Evolutionary conservation across 192 early-diverging fungal species (phyloP), one percentile per base, ranked within the genome.

Genomic region (Gigaspora rosea): DNA sequence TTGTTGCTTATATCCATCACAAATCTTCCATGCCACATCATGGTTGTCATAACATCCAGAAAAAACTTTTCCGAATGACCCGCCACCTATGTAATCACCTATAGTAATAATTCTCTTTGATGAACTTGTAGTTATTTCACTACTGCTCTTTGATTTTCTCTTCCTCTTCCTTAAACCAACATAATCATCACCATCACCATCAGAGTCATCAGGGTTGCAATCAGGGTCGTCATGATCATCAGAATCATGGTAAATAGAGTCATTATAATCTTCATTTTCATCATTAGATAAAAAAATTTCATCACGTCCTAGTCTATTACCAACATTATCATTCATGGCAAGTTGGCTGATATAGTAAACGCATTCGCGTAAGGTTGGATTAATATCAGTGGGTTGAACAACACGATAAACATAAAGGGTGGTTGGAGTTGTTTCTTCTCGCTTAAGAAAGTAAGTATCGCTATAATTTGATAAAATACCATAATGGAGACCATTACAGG

Each of bases 401-500:
- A 66, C 33, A 36, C 64, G 35, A 22, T 46, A 16, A 66, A 66
- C 64, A 66, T 66, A 66, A 12, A 66, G n/a, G 35, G 33, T 66
- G 15, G 64, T 66, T 66, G 64, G 20, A 13, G 13, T 48, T 66
- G 33, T n/a, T 66, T 66, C 64, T 36, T 13, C 36, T 48, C 8
- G 64, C 46, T 66, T 66, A 33, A 36, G 64, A 66, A 66, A 66
- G 46, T 66, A 66, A 4, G 46, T 66, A 66, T 66, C 33, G 46
- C 8, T 46, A 66, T 66, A 66, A 48, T 66, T 66, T 66, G 64
- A 36, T 18, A 66, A 66, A 41, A 66, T 66, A 6, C 64, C 64
- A n/a, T 66, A 66, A 66, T 66, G 64, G 20, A 66, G 64, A n/a
- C 64, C 64, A 66, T 66, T 66, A n/a, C 33, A 66, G 64, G 64